Evolutionary conservation across 2,329 filamentous ascomycete genomes (phyloP), one percentile per base, ranked within the genome.

Genomic region (Cladosporium halotolerans): DNA sequence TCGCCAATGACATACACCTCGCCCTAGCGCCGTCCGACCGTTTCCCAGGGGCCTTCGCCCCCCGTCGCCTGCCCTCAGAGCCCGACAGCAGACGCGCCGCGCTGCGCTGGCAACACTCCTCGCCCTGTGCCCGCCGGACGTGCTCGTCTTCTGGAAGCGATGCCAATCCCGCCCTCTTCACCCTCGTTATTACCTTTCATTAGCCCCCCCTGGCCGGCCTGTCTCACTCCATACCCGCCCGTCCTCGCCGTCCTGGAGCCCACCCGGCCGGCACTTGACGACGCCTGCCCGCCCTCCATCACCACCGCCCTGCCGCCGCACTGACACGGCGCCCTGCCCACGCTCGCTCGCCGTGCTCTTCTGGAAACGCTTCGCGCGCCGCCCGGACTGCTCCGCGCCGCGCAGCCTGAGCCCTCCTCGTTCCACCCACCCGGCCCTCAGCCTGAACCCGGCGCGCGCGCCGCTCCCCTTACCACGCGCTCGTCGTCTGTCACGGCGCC

Each of bases 141-240:
- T 32, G 33, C 23, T 28, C 23, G 28, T 43, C 51, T 46, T 53
- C 51, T 53, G 43, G 51, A 53, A 53, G 38, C 36, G 36, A 46
- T 53, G 51, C 44, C 36, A 53, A 42, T 53, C 51, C 51, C 36
- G 14, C 45, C 51, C 32, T 43, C 45, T 53, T 47, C 51, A 53
- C 43, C 51, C 40, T 53, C 51, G 47, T 53, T 53, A 42, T 47
- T 53, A 53, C 51, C 43, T 42, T 47, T 53, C 51, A 53, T 53
- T 47, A 53, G 36, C 51, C 42, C 38, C 51, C 51, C 51, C 51
- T 53, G 51, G 51, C 51, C 38, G 36, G 33, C 14, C 33, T 45
- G 50, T 53, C 50, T 45, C 42, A 41, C 50, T 41, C 42, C 34
- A 41, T 40, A n/a, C 31, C 51, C 38, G 38, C 38, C 44, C 47